Conservation (phyloP, 2,329 filamentous ascomycete genomes). For the Falciphora oryzae region DNA sequence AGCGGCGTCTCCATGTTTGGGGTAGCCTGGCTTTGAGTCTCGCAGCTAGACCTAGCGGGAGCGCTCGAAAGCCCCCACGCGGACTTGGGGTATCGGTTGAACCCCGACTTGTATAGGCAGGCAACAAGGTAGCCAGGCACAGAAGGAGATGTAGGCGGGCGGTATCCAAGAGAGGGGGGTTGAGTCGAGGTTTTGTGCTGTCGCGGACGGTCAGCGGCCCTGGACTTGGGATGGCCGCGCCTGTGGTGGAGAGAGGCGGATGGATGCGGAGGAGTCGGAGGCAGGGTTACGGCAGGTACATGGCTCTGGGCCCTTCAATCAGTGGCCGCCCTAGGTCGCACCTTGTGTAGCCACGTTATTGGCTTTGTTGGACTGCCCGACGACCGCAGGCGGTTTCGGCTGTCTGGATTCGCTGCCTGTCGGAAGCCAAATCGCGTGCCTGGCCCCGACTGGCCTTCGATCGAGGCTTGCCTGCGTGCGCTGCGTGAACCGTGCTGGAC, state of each 20-base stretch:
- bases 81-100: neutral
- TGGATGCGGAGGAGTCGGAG: neutral
- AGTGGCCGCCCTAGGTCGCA: neutral
- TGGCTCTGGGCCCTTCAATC: neutral
- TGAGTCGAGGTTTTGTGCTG: neutral
- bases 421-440: neutral
- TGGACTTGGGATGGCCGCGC: neutral
- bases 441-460: neutral
- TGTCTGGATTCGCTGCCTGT: neutral
- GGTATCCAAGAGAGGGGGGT: neutral
- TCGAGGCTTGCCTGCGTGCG: neutral
- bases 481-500: neutral
- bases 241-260: neutral
- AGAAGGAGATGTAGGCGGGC: neutral
- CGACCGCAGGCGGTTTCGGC: neutral
- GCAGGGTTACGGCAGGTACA: slow-evolving; percentile 1
- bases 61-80: neutral
- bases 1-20: slow-evolving; percentile 9
- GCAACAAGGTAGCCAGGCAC: neutral
- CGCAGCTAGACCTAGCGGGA: neutral
- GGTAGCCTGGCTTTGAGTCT: neutral
- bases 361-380: neutral
- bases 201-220: neutral
- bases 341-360: neutral
- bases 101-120: neutral